Evolutionary conservation across 78 protist genomes (phyloP), one percentile per base, ranked within the genome.

Genomic region (Reticulomyxa filosa): DNA sequence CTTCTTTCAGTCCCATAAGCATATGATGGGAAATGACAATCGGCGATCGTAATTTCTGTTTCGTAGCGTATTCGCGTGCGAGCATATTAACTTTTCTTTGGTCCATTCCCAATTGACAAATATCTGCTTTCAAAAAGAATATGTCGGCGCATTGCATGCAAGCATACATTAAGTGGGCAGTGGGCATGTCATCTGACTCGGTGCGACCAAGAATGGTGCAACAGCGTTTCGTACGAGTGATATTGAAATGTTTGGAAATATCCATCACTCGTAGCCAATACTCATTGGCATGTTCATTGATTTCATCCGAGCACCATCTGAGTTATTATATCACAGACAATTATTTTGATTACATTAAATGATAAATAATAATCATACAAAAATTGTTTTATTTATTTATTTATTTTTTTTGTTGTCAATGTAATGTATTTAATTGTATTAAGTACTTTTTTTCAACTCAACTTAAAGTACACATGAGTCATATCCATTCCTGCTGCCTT

Each of bases 71-170:
- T 42, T 90, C 98, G 0, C 94, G 51, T 3, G 98, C 98, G 48
- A 93, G 84, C 93, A 90, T 86, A 79, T 90, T 93, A 17, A 91
- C 97, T 62, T 93, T 93, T 50, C 97, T 74, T 79, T 93, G 98
- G 66, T 93, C 98, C 65, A 88, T 68, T n/a, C 98, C 98, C n/a
- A 93, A 69, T 70, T 93, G 98, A 69, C 98, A 93, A 57, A 93
- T 79, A 78, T 93, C 46, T 8, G 57, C 72, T 73, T 73, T 76
- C 26, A 93, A 80, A 82, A 75, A 81, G 68, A 93, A 93, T 61
- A 90, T 81, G 73, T 93, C 98, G 20, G 97, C 88, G 65, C 91
- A 79, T 76, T 93, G 98, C 94, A 87, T 55, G 26, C 39, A 29
- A 20, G 59, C 39, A 33, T 55, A 55, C 8, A 55, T 10, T 87